A percentile compares a stretch with the other conserved stretches of the same genome.
Evolutionary conservation across 78 protist species (phyloP).

Genomic region (Planoprotostelium fungivorum): DNA sequence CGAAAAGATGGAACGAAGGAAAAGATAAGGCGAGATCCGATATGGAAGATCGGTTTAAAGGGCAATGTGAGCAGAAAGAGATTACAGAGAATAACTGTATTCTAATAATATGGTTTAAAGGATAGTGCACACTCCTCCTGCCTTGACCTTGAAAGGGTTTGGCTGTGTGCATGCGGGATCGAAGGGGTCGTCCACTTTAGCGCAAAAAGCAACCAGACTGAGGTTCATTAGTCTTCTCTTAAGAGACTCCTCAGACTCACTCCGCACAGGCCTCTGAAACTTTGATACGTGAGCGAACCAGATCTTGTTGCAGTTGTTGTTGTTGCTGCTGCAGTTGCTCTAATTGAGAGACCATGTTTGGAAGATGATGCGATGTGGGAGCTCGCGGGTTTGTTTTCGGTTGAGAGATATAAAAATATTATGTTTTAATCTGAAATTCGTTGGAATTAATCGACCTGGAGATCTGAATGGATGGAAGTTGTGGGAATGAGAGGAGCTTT

Average conservation of each 20-base stretch:
- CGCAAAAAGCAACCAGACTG: neutral
- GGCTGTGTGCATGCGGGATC: neutral
- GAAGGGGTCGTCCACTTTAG: neutral
- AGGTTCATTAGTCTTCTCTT: neutral
- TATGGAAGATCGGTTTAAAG: no score
- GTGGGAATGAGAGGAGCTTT: no score
- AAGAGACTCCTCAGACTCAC: neutral
- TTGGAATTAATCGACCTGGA: no score
- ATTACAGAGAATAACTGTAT: no score
- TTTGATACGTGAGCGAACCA: neutral
- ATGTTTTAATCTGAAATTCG: no score
- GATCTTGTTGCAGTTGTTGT: neutral
- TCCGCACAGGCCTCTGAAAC: neutral
- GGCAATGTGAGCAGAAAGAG: no score
- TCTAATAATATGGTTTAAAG: no score
- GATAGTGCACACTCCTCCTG: neutral
- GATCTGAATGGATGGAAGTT: no score
- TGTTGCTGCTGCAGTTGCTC: neutral
- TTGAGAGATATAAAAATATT: no score
- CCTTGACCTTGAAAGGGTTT: neutral
- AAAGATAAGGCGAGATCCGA: no score
- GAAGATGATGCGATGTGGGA: neutral
- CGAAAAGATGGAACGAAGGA: no score
- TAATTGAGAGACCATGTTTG: neutral
- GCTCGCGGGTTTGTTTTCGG: neutral